Conservation (phyloP, 345 rosid genomes). For the Euphorbia pulcherrima region DNA sequence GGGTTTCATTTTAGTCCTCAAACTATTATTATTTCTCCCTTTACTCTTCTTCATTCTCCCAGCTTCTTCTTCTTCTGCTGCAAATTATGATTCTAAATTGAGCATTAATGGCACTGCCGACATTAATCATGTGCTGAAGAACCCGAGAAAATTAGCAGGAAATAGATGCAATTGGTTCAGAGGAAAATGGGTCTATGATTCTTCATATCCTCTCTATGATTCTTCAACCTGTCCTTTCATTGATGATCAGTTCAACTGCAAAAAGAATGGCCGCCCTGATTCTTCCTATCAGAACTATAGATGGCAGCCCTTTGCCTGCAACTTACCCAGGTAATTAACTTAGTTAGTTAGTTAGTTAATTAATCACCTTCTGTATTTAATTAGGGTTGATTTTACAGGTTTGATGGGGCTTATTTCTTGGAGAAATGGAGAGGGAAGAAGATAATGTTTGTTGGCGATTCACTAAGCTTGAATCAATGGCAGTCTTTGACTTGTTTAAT, state of each 20-base stretch:
- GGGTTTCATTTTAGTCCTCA: constrained; percentile 26
- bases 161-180: constrained; percentile 43
- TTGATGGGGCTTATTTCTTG: constrained; percentile 68
- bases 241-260: constrained; percentile 54
- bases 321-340: constrained; percentile 42
- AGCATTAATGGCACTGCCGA: not conserved
- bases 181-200: constrained; percentile 60
- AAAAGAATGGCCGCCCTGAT: constrained; percentile 54
- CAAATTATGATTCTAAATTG: not conserved
- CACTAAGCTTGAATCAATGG: constrained; percentile 83
- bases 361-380: not conserved
- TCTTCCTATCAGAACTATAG: constrained; percentile 45
- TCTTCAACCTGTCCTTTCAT: constrained; percentile 51
- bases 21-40: constrained; percentile 23
- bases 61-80: not conserved
- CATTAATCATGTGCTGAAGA: not conserved
- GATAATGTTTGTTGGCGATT: constrained; percentile 97
- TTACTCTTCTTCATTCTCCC: not conserved
- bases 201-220: constrained; percentile 48
- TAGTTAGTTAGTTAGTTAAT: no score
- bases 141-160: constrained; percentile 14
- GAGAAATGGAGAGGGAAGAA: constrained; percentile 84
- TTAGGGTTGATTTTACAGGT: constrained; percentile 40
- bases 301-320: constrained; percentile 62
- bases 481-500: constrained; percentile 70